These are phyloP conservation scores for Halenospora varia DNA, from an alignment of 495 filamentous ascomycete genomes.

Conservation along the genomic window DNA sequence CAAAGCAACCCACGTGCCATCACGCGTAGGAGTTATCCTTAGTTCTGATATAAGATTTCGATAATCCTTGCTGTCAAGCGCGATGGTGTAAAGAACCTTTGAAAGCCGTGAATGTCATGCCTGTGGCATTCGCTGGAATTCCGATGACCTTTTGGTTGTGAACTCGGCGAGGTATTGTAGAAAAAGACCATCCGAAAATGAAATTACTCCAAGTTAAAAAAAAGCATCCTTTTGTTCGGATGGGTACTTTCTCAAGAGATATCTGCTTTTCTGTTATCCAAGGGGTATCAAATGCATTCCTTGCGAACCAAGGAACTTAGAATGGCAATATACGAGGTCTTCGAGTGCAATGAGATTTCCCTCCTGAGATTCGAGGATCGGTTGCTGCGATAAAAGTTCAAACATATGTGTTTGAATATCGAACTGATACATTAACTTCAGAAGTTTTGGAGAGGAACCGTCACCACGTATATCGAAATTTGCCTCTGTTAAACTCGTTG, in stretches of 20 bases:
- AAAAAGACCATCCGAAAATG: background rate
- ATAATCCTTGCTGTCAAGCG: background rate
- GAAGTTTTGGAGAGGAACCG: background rate
- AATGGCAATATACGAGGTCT: no score
- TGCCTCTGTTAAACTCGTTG: background rate
- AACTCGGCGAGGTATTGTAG: background rate
- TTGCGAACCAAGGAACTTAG: no score
- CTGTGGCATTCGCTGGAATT: background rate
- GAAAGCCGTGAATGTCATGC: background rate
- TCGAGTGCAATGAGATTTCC: no score
- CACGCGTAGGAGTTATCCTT: background rate
- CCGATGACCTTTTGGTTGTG: background rate
- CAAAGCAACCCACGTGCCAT: background rate
- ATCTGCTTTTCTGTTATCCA: background rate
- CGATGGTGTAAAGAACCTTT: background rate
- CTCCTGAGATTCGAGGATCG: background rate
- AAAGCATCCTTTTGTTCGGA: background rate
- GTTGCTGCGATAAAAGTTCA: background rate
- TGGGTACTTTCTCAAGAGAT: background rate
- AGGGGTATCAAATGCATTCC: background rate
- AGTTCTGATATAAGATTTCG: background rate
- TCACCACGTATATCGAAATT: background rate
- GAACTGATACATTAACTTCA: no score
- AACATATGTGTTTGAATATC: background rate
- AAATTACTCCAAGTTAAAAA: background rate